Base-by-base conservation (phyloP, 176 grass and related monocot genomes). In the Aegilops sharonensis region DNA sequence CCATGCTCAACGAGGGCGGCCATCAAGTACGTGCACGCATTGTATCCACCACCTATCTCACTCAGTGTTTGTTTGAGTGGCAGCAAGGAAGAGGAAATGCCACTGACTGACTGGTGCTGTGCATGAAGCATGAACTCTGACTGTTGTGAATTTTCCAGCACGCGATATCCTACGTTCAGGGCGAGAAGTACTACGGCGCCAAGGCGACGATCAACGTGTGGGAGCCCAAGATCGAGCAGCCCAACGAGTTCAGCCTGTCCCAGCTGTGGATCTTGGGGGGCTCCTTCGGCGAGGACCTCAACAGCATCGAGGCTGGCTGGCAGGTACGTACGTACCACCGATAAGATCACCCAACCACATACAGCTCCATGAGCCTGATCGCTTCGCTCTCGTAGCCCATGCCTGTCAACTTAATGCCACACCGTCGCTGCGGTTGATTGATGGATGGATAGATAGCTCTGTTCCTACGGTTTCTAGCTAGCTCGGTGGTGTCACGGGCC, bases 171-270 rank as follows among this genome's bases (percentile, higher is more conserved):
- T 95, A 88, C 64, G 92, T 95, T 12, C 88, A 94, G 57, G 94
- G 94, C 0, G 97, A 98, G 64, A 98, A 95, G 68, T 98, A 94
- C 80, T 96, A 96, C 21, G 97, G 94, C 31, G 92, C 90, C 17
- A 95, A 96, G 89, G 97, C 90, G 45, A 94, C 91, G 74, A 95
- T 98, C 75, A 98, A 95, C 91, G 94, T 98, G 6, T 98, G 97
- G 97, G 89, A 85, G 50, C 92, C 97, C 32, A 92, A 89, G 87
- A 95, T 98, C 30, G 86, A 92, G 91, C 92, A 92, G 82, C 59
- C 88, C 1, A 91, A 92, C 64, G 97, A 98, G 83, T 98, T 98
- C 73, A 98, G 97, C 83, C 75, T 94, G 66, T 95, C 92, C 52
- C 94, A 98, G 78, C 90, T 98, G 59, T 98, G 94, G 97, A 91